These are phyloP conservation scores for Phytophthora cryptogea DNA, from an alignment of 352 stramenopile species.

Conservation along the genomic window DNA sequence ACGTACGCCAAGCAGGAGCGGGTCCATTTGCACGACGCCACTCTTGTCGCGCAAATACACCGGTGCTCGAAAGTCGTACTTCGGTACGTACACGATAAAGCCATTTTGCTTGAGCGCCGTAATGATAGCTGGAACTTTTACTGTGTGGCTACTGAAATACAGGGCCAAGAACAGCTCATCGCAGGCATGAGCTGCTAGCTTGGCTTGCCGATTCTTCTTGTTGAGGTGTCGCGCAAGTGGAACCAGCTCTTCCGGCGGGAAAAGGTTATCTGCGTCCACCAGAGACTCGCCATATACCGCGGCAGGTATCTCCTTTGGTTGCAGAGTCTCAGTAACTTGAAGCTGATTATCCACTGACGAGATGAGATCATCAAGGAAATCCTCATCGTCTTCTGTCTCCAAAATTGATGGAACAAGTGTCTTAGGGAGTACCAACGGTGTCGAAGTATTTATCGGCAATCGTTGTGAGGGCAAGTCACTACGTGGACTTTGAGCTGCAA, in stretches of 20 bases:
- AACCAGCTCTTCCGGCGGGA: conserved; percentile 70
- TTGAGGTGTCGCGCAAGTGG: conserved; percentile 89
- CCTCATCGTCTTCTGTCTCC: conserved; percentile 48
- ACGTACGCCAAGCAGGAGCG: conserved; percentile 68
- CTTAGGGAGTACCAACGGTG: conserved; percentile 37
- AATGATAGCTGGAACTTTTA: conserved; percentile 87
- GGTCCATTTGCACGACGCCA: conserved; percentile 85
- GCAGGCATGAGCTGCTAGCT: conserved; percentile 87
- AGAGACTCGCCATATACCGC: conserved; percentile 12
- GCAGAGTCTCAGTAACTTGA: conserved; percentile 22
- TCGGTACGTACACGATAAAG: conserved; percentile 93
- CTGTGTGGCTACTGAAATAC: conserved; percentile 91
- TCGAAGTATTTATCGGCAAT: not conserved
- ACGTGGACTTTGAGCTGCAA: conserved; percentile 28
- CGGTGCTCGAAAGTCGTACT: conserved; percentile 90
- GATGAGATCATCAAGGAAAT: conserved; percentile 71
- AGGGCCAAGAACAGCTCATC: conserved; percentile 92
- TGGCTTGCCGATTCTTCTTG: conserved; percentile 89
- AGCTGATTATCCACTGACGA: conserved; percentile 66
- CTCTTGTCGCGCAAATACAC: conserved; percentile 92
- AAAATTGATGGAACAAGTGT: conserved; percentile 70
- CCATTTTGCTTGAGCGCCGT: conserved; percentile 91
- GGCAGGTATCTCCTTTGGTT: not conserved
- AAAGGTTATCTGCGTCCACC: conserved; percentile 34
- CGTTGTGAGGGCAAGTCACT: not conserved